Percentiles rank a stretch among this genome's conserved stretches.
Evolutionary conservation across 2,329 filamentous ascomycete genomes (phyloP).

Genomic region (Sarocladium kiliense): DNA sequence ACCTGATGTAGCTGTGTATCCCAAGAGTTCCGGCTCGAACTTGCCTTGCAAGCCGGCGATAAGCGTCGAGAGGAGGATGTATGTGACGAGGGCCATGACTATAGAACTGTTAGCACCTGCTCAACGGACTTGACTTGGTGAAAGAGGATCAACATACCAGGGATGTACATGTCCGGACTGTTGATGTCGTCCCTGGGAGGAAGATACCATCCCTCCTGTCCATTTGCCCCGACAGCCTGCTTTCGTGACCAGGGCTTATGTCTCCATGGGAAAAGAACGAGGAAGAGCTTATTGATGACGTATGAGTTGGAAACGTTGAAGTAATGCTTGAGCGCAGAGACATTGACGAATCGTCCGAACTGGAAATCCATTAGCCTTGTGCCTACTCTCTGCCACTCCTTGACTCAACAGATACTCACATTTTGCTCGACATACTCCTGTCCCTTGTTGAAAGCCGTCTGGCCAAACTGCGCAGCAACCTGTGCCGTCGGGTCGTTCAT

Average conservation of each 20-base stretch:
- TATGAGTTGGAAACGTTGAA: constrained; percentile 99
- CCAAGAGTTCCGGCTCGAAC: constrained; percentile 91
- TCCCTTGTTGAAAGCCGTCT: constrained; percentile 84
- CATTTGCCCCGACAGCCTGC: constrained; percentile 65
- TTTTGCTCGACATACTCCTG: constrained; percentile 96
- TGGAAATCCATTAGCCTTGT: constrained; percentile 17
- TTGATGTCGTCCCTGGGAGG: constrained; percentile 94
- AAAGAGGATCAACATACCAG: constrained; percentile 35
- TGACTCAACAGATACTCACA: constrained; percentile 44
- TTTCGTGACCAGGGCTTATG: constrained; percentile 97
- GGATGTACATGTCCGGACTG: constrained; percentile 99
- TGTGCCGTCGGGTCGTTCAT: constrained; percentile 95
- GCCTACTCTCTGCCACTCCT: neutral
- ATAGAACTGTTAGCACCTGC: constrained; percentile 17
- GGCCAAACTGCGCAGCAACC: constrained; percentile 90
- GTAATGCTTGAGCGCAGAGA: constrained; percentile 93
- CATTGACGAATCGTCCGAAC: constrained; percentile 75
- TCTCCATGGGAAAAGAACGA: constrained; percentile 95
- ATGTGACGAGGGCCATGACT: constrained; percentile 96
- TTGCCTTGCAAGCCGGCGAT: constrained; percentile 84
- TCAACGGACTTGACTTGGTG: too few species aligned
- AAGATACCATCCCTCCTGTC: constrained; percentile 73
- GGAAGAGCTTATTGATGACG: constrained; percentile 85
- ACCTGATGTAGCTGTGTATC: constrained; percentile 80
- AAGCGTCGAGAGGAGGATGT: constrained; percentile 88